Percentiles rank a stretch among this genome's conserved stretches.
These are phyloP conservation scores for Dalbergia oliveri DNA, from an alignment of 306 rosid species.

Conservation along the genomic window DNA sequence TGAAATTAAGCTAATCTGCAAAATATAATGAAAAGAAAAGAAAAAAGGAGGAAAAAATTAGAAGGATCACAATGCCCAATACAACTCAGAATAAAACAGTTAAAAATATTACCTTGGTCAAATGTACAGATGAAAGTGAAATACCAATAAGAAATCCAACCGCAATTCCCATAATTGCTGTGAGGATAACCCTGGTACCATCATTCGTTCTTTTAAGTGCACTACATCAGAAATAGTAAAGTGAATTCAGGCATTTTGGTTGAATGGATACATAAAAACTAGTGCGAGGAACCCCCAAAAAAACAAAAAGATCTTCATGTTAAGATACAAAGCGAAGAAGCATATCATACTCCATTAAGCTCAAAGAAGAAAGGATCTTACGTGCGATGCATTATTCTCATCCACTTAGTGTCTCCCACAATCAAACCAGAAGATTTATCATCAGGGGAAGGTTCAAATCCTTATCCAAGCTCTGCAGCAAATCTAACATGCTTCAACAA, in stretches of 20 bases:
- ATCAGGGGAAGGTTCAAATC: conserved; percentile 43
- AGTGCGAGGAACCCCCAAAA: conserved; percentile 8
- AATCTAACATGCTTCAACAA: conserved; percentile 54
- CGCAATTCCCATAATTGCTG: conserved; percentile 70
- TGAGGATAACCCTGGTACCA: conserved; percentile 62
- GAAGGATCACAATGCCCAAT: conserved; percentile 39
- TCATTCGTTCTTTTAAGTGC: conserved; percentile 68
- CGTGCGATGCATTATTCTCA: conserved; percentile 65
- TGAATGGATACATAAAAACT: conserved; percentile 14
- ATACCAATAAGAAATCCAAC: conserved; percentile 85
- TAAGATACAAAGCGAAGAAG: conserved; percentile 15
- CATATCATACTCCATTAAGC: conserved; percentile 2
- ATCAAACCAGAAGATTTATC: conserved; percentile 52
- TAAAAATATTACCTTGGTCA: conserved; percentile 66
- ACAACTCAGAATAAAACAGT: conserved; percentile 7
- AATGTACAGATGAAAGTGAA: conserved; percentile 69
- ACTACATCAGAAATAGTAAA: conserved; percentile 54
- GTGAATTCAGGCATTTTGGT: conserved; percentile 37
- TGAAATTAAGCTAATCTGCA: conserved; percentile 87
- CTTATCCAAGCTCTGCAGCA: conserved; percentile 46
- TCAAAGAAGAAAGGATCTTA: conserved; percentile 34
- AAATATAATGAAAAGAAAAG: conserved; percentile 37
- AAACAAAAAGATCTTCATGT: background rate
- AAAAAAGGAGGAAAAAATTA: conserved; percentile 25
- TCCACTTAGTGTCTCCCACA: conserved; percentile 46